phyloP scores from a whole-genome alignment of 2,329 filamentous ascomycete species.

The Exophiala phaeomuriformis region DNA sequence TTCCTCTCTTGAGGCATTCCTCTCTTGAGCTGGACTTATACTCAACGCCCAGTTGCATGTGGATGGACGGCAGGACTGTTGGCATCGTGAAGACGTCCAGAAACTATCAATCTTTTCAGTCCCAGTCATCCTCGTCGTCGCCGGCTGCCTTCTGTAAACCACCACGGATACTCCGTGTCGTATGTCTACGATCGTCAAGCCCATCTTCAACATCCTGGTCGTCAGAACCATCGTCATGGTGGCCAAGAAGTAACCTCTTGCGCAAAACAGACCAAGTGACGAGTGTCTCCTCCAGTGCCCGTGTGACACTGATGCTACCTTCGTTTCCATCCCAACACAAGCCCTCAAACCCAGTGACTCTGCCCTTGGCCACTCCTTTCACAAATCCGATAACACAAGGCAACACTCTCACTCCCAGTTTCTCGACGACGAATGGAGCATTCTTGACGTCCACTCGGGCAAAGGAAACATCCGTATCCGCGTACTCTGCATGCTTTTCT shows the following conservation, averaged over 20 bases:
- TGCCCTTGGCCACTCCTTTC: conserved; percentile 40
- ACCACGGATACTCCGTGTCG: conserved; percentile 30
- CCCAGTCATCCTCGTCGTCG: conserved; percentile 44
- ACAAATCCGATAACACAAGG: conserved; percentile 46
- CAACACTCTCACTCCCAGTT: conserved; percentile 40
- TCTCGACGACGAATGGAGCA: conserved; percentile 43
- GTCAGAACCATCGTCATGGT: conserved; percentile 22
- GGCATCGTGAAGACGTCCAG: neutral
- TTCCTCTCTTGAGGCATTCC: too few species aligned
- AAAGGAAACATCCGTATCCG: conserved; percentile 36
- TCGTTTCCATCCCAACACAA: conserved; percentile 35
- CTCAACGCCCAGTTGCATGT: too few species aligned
- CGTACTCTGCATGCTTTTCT: conserved; percentile 30
- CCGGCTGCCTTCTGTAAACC: conserved; percentile 30
- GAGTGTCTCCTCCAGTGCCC: conserved; percentile 38
- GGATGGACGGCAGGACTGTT: too few species aligned
- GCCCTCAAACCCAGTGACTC: conserved; percentile 44
- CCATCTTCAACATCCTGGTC: conserved; percentile 27
- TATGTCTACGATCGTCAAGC: conserved; percentile 21
- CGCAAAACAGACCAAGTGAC: conserved; percentile 35
- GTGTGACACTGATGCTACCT: conserved; percentile 37
- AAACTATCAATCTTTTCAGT: conserved; percentile 30
- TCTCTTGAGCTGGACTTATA: too few species aligned
- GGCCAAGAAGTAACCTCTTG: conserved; percentile 32
- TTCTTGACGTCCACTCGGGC: conserved; percentile 41